Conservation (phyloP, 106 monocot species). For the Xerophyta viscosa region DNA sequence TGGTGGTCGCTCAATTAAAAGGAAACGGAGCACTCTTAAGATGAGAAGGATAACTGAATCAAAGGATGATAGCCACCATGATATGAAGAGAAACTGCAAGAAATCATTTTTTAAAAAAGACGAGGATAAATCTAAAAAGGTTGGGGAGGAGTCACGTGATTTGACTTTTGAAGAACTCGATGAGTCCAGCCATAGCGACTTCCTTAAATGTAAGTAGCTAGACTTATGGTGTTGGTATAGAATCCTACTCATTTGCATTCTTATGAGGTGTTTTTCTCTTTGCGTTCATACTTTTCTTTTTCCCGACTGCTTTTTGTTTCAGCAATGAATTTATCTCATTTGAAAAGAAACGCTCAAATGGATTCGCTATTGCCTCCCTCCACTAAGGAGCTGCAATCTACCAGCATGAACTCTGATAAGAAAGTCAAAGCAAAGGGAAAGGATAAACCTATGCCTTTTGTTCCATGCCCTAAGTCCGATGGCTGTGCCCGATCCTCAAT, state of each 20-base stretch:
- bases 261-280: not conserved
- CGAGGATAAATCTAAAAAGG: not conserved
- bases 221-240: not conserved
- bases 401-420: conserved; percentile 12
- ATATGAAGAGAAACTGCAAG: conserved; percentile 1
- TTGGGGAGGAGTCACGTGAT: not conserved
- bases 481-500: conserved; percentile 92
- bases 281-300: not conserved
- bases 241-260: not conserved
- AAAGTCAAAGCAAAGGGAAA: conserved; percentile 14
- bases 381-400: conserved; percentile 21
- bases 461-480: conserved; percentile 64
- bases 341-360: conserved; percentile 41
- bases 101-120: not conserved
- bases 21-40: conserved; percentile 15
- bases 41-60: conserved; percentile 22
- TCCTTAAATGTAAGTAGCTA: conserved; percentile 27
- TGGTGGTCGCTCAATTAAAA: conserved; percentile 5
- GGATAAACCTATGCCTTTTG: conserved; percentile 5
- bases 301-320: not conserved
- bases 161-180: conserved; percentile 9
- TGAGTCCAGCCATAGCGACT: not conserved
- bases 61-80: no score
- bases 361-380: conserved; percentile 8
- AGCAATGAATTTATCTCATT: conserved; percentile 20